These are phyloP conservation scores for Fusarium temperatum DNA, from an alignment of 2,329 filamentous ascomycete genomes.

Conservation along the genomic window DNA sequence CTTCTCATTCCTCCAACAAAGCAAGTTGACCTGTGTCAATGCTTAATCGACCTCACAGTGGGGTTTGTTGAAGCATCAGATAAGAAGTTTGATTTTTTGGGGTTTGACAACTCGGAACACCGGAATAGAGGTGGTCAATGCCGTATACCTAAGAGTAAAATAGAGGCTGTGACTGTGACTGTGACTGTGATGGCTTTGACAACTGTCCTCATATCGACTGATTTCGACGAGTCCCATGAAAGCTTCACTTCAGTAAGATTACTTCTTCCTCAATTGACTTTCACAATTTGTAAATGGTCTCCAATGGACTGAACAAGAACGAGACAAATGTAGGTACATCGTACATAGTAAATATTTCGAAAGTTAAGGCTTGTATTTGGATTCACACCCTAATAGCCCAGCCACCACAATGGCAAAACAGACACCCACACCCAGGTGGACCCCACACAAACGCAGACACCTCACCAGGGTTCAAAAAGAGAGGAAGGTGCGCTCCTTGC, in stretches of 20 bases:
- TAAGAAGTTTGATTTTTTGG: conserved; percentile 6
- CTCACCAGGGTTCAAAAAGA: conserved; percentile 2
- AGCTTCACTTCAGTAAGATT: neutral
- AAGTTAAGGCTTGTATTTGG: neutral
- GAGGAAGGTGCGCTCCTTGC: conserved; percentile 35
- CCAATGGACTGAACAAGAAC: neutral
- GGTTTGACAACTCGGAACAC: conserved; percentile 10
- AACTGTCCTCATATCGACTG: neutral
- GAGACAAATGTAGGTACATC: neutral
- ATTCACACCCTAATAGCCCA: neutral
- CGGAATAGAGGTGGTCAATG: neutral
- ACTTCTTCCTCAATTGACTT: neutral
- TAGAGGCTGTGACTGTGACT: neutral
- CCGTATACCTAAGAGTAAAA: neutral
- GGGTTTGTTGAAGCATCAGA: conserved; percentile 23
- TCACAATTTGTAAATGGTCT: neutral
- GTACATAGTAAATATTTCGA: neutral
- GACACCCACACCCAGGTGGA: neutral
- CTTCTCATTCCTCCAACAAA: neutral
- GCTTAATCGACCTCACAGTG: conserved; percentile 1
- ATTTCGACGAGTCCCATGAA: neutral
- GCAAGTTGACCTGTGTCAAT: neutral
- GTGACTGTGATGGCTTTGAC: neutral
- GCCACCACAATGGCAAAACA: neutral
- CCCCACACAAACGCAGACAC: neutral